Conservation (phyloP, 176 grass and related monocot genomes). For the Aegilops longissima region DNA sequence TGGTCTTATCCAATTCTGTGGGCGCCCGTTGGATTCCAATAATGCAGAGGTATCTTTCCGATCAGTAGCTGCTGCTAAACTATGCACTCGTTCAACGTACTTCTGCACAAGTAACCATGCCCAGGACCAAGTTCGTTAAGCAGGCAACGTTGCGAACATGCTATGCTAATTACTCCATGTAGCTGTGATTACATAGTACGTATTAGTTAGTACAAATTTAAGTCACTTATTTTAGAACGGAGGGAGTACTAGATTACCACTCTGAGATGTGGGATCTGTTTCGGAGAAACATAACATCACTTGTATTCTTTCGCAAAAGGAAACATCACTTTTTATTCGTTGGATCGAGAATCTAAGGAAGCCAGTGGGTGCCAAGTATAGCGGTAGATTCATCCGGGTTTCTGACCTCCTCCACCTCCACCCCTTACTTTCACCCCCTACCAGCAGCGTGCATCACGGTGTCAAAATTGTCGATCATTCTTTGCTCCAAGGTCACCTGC, state of each 20-base stretch:
- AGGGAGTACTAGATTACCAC: neutral
- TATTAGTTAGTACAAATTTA: too few relatives aligned
- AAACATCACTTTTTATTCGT: neutral
- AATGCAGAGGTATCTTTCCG: neutral
- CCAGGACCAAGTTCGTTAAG: neutral
- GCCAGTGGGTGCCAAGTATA: neutral
- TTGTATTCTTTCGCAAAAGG: neutral
- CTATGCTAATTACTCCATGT: neutral
- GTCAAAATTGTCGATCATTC: conserved; percentile 14
- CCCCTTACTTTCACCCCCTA: neutral
- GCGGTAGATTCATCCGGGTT: neutral
- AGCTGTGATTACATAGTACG: neutral
- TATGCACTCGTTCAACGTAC: neutral
- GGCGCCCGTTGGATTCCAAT: conserved; percentile 19
- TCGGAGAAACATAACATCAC: neutral
- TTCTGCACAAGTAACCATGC: neutral
- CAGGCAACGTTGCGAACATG: neutral
- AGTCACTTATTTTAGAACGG: too few relatives aligned
- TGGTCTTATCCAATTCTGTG: neutral
- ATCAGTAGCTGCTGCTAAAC: neutral
- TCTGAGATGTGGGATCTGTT: neutral
- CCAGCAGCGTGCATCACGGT: neutral
- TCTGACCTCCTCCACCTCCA: neutral
- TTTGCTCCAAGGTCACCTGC: conserved; percentile 2
- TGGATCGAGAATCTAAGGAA: neutral